These are phyloP conservation scores for Stephania yunnanensis DNA, from an alignment of 164 flowering plant species.

Conservation along the genomic window DNA sequence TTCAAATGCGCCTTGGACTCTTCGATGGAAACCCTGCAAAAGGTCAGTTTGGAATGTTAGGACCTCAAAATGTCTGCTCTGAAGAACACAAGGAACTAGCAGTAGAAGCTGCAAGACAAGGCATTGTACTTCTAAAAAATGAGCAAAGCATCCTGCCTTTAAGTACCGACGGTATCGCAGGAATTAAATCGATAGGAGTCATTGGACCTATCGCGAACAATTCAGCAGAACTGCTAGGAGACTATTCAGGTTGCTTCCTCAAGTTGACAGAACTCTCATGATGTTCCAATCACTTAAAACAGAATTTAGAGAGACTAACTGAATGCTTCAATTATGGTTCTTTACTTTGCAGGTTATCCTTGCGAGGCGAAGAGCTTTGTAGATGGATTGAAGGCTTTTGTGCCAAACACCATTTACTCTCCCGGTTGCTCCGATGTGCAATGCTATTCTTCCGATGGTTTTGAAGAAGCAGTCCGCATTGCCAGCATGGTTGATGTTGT, in stretches of 20 bases:
- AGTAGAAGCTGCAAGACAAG: slow-evolving; percentile 85
- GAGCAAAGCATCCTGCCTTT: slow-evolving; percentile 66
- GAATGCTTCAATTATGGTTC: neutral
- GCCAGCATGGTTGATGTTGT: slow-evolving; percentile 66
- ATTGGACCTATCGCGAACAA: slow-evolving; percentile 74
- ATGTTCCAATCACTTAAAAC: no score
- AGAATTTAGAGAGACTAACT: neutral
- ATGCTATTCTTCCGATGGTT: slow-evolving; percentile 44
- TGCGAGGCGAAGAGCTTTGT: slow-evolving; percentile 52
- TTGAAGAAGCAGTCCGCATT: slow-evolving; percentile 49
- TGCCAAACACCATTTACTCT: slow-evolving; percentile 33
- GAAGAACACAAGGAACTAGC: slow-evolving; percentile 60
- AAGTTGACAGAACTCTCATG: no score
- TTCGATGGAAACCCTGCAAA: slow-evolving; percentile 68
- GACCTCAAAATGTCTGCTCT: slow-evolving; percentile 65
- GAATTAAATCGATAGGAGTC: slow-evolving; percentile 53
- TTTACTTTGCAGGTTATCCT: slow-evolving; percentile 47
- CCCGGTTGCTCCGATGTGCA: slow-evolving; percentile 62
- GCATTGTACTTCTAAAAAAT: slow-evolving; percentile 87
- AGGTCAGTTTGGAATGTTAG: slow-evolving; percentile 50
- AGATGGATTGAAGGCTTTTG: slow-evolving; percentile 42
- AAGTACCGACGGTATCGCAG: slow-evolving; percentile 26
- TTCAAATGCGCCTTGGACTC: slow-evolving; percentile 76
- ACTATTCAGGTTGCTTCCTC: slow-evolving; percentile 57
- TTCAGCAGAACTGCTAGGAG: slow-evolving; percentile 51